Evolutionary conservation across 768 basidiomycete species (phyloP).

Genomic region (Leccinum disarticulatum): DNA sequence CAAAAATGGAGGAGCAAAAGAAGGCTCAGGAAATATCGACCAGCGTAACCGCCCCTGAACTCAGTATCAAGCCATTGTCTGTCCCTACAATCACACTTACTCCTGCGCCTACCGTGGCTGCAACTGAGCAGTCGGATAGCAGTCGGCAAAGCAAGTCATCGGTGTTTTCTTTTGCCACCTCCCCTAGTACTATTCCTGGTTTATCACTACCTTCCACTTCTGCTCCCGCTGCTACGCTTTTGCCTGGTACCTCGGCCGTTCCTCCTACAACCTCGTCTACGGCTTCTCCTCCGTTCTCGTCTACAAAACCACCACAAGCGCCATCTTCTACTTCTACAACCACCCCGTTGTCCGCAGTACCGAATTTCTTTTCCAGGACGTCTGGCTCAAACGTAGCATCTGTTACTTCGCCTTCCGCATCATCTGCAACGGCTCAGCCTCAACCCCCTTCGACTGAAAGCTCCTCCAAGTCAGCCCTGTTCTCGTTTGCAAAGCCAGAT

Average conservation of each 20-base stretch:
- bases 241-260: conserved; percentile 7
- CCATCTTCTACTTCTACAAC: conserved; percentile 4
- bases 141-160: conserved; percentile 17
- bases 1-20: conserved; percentile 45
- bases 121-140: conserved; percentile 7
- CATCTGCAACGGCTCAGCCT: conserved; percentile 7
- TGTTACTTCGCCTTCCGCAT: conserved; percentile 6
- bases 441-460: conserved; percentile 10
- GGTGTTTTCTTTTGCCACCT: conserved; percentile 17
- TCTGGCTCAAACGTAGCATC: conserved; percentile 7
- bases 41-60: conserved; percentile 25
- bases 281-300: conserved; percentile 13
- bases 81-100: conserved; percentile 32
- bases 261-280: conserved; percentile 15
- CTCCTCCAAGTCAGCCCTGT: conserved; percentile 12
- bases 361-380: conserved; percentile 36
- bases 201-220: conserved; percentile 1
- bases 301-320: conserved; percentile 16
- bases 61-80: conserved; percentile 17
- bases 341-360: conserved; percentile 13
- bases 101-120: conserved; percentile 18
- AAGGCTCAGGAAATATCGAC: conserved; percentile 35
- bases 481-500: conserved; percentile 19
- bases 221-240: conserved; percentile 12
- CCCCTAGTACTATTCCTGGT: conserved; percentile 6